Evolutionary conservation across 2,329 filamentous ascomycete species (phyloP), one percentile per base, ranked within the genome.

Genomic region (Fusarium brevicatenulatum): DNA sequence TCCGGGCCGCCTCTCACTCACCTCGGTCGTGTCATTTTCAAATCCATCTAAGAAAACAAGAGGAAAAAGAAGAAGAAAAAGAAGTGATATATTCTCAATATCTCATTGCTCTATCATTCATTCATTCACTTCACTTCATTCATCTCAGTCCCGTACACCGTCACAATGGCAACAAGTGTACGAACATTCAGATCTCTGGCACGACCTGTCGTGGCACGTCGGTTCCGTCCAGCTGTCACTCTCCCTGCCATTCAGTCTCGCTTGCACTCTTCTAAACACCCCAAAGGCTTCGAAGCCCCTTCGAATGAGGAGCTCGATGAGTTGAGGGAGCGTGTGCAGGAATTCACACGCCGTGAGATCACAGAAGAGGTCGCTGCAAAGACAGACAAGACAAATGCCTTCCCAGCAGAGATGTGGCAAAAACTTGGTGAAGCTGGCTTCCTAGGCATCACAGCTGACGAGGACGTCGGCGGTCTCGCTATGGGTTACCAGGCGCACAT

Each of bases 401-500:
- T 99, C 82, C 96, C 96, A 7, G 88, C 90, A 56, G 91, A 92
- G 11, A 95, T 99, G 92, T 99, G 96, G 96, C 87, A 88, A 81
- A 98, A 97, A 84, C 86, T 99, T 55, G 96, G 96, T 70, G 92
- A 95, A 73, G 96, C 96, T 39, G 96, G 93, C 11, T 92, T 98
- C 76, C 88, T 98, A 34, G 96, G 96, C 66, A 93, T 98, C 78
- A 98, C 96, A 13, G 96, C 94, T 23, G 94, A 97, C 78, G 95
- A 97, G 83, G 92, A 94, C 63, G 94, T 96, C 58, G 96, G 96
- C 42, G 96, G 95, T 5, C 83, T 98, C 50, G 93, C 88, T 3
- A 92, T 98, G 91, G 96, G 96, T 16, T 99, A 98, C 83, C 95
- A 98, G 85, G 95, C 96, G 49, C 96, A 99, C 84, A 97, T 94